phyloP scores from a whole-genome alignment of 2,329 filamentous ascomycete genomes.

The Trichoderma sp. region DNA sequence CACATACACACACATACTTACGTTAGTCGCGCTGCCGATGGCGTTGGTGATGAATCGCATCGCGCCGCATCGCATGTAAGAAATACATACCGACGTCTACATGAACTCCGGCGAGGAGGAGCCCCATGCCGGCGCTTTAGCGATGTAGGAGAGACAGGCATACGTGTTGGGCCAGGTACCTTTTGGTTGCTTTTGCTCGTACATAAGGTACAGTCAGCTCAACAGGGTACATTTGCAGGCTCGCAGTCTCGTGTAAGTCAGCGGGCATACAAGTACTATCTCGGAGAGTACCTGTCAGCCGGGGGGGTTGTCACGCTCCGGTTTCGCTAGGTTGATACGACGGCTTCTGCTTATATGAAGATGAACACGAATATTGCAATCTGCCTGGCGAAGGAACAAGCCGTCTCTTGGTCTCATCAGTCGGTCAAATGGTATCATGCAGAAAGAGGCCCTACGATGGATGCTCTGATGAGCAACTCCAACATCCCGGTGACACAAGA shows the following conservation, averaged over 20 bases:
- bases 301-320: background rate
- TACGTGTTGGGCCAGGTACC: too few species aligned
- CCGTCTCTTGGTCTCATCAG: too few species aligned
- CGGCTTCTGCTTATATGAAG: too few species aligned
- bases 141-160: constrained; percentile 8
- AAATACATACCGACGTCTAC: constrained; percentile 13
- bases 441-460: too few species aligned
- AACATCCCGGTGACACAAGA: too few species aligned
- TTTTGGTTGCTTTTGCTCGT: too few species aligned
- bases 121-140: constrained; percentile 11
- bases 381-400: too few species aligned
- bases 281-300: background rate
- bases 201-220: constrained; percentile 22
- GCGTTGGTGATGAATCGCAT: background rate
- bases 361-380: too few species aligned
- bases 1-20: too few species aligned
- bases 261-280: constrained; percentile 3
- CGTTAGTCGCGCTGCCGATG: background rate
- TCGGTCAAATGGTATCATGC: too few species aligned
- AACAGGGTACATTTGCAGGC: too few species aligned
- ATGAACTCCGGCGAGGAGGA: constrained; percentile 13
- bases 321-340: constrained; percentile 2
- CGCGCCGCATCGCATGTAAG: constrained; percentile 13
- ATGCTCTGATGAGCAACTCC: too few species aligned
- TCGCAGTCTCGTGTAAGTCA: background rate